Conservation (phyloP, 345 rosid species). For the Erodium maritimum region DNA sequence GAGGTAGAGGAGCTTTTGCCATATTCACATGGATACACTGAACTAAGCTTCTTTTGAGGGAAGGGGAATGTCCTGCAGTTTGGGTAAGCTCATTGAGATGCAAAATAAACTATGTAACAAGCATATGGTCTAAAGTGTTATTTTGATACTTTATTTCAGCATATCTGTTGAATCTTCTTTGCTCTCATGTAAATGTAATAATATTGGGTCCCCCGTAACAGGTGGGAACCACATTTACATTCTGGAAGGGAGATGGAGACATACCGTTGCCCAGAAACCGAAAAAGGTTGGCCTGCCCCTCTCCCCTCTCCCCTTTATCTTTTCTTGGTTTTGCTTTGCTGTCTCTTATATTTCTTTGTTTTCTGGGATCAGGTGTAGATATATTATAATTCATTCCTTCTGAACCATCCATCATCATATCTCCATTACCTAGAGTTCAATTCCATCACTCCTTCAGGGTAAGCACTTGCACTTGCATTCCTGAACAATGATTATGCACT, state of each 20-base stretch:
- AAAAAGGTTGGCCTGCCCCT: slow-evolving; percentile 33
- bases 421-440: no score
- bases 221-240: slow-evolving; percentile 39
- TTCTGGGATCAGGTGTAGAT: slow-evolving; percentile 38
- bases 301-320: slow-evolving; percentile 21
- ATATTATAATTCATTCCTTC: slow-evolving; percentile 13
- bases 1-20: slow-evolving; percentile 93
- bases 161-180: slow-evolving; percentile 14
- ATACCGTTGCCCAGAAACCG: slow-evolving; percentile 51
- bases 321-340: slow-evolving; percentile 21
- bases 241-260: slow-evolving; percentile 65
- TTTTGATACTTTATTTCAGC: slow-evolving; percentile 5
- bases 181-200: slow-evolving; percentile 20
- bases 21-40: slow-evolving; percentile 81
- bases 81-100: slow-evolving; percentile 11
- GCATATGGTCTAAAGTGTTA: slow-evolving; percentile 13
- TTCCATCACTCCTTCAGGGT: no score
- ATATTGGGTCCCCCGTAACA: slow-evolving; percentile 47
- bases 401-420: no score
- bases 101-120: slow-evolving; percentile 11
- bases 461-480: not conserved
- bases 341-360: slow-evolving; percentile 11
- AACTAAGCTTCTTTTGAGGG: slow-evolving; percentile 69
- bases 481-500: slow-evolving; percentile 22
- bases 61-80: not conserved